Evolutionary conservation across 208 protist genomes (phyloP).

Genomic region (Wallacemonas sp.): DNA sequence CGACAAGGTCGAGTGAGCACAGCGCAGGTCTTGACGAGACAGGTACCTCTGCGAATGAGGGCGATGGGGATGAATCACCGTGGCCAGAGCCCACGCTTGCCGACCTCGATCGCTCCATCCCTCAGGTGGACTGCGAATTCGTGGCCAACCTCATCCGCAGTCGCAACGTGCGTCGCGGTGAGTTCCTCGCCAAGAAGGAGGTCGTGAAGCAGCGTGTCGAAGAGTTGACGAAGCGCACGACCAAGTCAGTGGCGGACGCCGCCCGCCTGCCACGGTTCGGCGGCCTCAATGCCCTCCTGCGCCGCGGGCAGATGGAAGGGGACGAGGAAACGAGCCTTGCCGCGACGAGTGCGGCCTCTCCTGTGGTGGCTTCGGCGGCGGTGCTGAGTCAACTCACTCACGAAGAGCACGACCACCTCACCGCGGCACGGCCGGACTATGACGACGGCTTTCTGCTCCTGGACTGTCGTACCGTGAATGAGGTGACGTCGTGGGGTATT

Average conservation of each 20-base stretch:
- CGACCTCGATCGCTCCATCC: slow-evolving; percentile 76
- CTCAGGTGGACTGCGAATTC: slow-evolving; percentile 79
- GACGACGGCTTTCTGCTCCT: slow-evolving; percentile 75
- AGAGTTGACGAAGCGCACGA: slow-evolving; percentile 32
- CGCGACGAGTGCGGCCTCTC: slow-evolving; percentile 27
- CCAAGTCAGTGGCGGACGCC: slow-evolving; percentile 31
- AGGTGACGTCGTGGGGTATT: slow-evolving; percentile 83
- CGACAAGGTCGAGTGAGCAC: too few species aligned
- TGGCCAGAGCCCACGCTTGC: slow-evolving; percentile 66
- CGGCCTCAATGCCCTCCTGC: slow-evolving; percentile 17
- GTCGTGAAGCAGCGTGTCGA: slow-evolving; percentile 44
- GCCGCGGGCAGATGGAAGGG: background rate
- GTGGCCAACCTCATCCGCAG: slow-evolving; percentile 68
- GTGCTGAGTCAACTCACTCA: slow-evolving; percentile 41
- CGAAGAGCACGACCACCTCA: slow-evolving; percentile 50
- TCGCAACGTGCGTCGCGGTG: slow-evolving; percentile 42
- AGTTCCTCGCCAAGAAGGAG: slow-evolving; percentile 49
- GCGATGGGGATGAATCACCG: slow-evolving; percentile 2
- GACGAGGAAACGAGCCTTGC: slow-evolving; percentile 27
- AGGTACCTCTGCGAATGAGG: background rate
- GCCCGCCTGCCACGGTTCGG: slow-evolving; percentile 31
- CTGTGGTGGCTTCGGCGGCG: slow-evolving; percentile 32
- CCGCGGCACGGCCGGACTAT: slow-evolving; percentile 62
- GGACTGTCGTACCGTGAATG: slow-evolving; percentile 83
- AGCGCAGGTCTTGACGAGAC: background rate